Evolutionary conservation across 108 stramenopile species (phyloP).

Genomic region (Schizochytrium sp.): DNA sequence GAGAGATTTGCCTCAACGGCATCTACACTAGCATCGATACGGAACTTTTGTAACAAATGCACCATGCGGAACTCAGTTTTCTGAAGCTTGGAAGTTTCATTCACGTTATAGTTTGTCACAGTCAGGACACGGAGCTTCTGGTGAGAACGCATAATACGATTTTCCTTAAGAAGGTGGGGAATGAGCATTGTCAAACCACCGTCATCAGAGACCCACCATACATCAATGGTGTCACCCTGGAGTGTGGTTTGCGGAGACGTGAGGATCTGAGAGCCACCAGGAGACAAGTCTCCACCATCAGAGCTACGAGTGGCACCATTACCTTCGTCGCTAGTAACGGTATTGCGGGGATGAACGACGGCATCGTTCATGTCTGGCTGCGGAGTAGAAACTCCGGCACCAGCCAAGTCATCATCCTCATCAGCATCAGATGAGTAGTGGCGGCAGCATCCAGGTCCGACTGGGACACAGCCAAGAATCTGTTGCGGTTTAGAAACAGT

Average conservation of each 20-base stretch:
- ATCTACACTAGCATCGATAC: constrained; percentile 49
- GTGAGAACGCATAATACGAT: background rate
- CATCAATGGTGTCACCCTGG: constrained; percentile 36
- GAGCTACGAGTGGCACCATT: background rate
- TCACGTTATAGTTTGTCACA: constrained; percentile 25
- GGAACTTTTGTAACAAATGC: constrained; percentile 28
- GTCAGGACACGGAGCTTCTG: constrained; percentile 62
- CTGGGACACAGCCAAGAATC: background rate
- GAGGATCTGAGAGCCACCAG: background rate
- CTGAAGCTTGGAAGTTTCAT: constrained; percentile 25
- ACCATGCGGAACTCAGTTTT: constrained; percentile 53
- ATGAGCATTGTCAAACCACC: constrained; percentile 63
- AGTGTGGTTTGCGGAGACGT: background rate
- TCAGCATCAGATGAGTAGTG: background rate
- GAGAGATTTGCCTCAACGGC: constrained; percentile 39
- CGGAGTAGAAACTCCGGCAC: too few relatives aligned
- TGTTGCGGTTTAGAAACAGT: background rate
- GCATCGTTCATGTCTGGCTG: too few relatives aligned
- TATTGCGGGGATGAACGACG: background rate
- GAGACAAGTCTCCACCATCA: background rate
- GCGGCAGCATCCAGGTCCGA: background rate
- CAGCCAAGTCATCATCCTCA: background rate
- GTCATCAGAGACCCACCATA: constrained; percentile 64
- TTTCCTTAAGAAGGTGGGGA: constrained; percentile 43
- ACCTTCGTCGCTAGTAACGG: background rate